Evolutionary conservation across 495 filamentous ascomycete species (phyloP), one percentile per base, ranked within the genome.

Genomic region (Poronia punctata): DNA sequence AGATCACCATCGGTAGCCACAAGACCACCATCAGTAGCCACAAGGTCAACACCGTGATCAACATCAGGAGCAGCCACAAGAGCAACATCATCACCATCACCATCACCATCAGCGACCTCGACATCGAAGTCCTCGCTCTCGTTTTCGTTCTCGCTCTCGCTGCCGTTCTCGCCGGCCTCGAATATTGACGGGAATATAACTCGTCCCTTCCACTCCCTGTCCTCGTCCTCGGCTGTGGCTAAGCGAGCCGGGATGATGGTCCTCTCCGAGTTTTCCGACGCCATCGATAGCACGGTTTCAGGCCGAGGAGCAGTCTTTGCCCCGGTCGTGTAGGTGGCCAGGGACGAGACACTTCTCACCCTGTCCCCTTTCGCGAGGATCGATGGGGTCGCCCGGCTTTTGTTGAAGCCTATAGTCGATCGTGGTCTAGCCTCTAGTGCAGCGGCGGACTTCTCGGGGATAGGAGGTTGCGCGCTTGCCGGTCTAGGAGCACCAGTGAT

Each of bases 371-470:
- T 56, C 7, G 61, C 52, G 9, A 72, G 51, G 5, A 56, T 53
- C 5, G 59, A 57, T 1, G 81, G 81, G 10, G 80, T 72, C 11
- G 69, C 71, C 11, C 87, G 73, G 19, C 88, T 86, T 53, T 82
- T 85, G 36, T 76, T 79, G 55, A 88, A 90, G 5, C 88, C 88
- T 19, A 95, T 62, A 0, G 88, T 94, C 32, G 75, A 83, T 37
- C 76, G 75, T 9, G 88, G 89, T 5, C 67, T 70, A 14, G 84
- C 82, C 5, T 80, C 78, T 3, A 76, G 64, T 49, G 77, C 43
- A 32, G 38, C 3, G 62, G 65, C 33, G 72, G 72, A 40, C 62
- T 70, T 24, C 46, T 57, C 14, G 64, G 56, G 10, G 56, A 53
- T 31, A 41, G 43, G 42, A 62, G 66, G 20, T 48, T 38, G 58